Percentiles rank a stretch among this genome's conserved stretches.
Evolutionary conservation across 331 rosid genomes (phyloP).

Genomic region (Quercus tomentella): DNA sequence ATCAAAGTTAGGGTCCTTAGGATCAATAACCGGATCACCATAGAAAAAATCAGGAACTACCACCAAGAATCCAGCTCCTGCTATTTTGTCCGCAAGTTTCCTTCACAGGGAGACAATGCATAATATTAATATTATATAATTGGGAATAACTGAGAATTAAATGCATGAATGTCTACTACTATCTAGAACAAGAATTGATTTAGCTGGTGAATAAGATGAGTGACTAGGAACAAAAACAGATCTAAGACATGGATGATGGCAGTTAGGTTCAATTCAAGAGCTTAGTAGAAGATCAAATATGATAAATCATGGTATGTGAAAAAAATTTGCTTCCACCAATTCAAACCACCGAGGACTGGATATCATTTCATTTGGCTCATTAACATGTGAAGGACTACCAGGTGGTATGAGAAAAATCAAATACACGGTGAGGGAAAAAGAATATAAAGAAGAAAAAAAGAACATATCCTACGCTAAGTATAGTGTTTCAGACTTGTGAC

Average conservation of each 20-base stretch:
- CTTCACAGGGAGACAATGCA: conserved; percentile 12
- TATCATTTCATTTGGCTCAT: not conserved
- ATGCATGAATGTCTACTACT: not conserved
- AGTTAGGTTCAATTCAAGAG: no score
- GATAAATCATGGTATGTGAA: no score
- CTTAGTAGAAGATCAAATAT: no score
- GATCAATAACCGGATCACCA: conserved; percentile 26
- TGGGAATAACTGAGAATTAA: not conserved
- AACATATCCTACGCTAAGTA: not conserved
- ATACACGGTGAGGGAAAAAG: not conserved
- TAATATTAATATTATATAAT: not conserved
- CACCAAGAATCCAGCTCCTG: conserved; percentile 41
- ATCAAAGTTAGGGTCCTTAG: conserved; percentile 27
- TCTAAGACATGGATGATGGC: not conserved
- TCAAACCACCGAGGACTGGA: no score
- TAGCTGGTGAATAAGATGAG: not conserved
- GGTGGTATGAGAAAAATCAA: not conserved
- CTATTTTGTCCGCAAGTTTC: conserved; percentile 58
- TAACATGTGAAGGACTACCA: not conserved
- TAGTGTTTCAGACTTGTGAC: not conserved
- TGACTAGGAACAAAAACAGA: not conserved
- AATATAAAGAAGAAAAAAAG: not conserved
- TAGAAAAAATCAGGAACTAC: conserved; percentile 48
- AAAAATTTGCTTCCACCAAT: no score
- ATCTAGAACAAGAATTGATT: not conserved